Percentiles rank a stretch among this genome's conserved stretches.
Evolutionary conservation across 805 yeast genomes (phyloP).

Genomic region (Suhomyces sp.): DNA sequence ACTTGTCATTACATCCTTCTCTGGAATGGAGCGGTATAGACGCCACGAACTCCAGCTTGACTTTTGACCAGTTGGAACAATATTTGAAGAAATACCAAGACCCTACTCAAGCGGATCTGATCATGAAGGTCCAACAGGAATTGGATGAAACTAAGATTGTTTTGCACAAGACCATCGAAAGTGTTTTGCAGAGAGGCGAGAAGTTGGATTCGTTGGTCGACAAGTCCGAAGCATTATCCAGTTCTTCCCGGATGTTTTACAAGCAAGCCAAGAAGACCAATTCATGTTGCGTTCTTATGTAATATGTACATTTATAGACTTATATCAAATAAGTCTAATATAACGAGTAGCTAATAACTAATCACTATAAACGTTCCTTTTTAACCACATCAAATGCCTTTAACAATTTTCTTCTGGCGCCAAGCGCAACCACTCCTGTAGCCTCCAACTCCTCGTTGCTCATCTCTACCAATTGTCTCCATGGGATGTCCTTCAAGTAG

Average conservation of each 20-base stretch:
- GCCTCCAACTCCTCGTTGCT: slow-evolving; percentile 66
- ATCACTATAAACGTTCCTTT: slow-evolving; percentile 5
- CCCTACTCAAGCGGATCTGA: slow-evolving; percentile 94
- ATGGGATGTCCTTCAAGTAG: slow-evolving; percentile 65
- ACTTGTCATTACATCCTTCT: slow-evolving; percentile 75
- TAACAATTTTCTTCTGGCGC: slow-evolving; percentile 90
- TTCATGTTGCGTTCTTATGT: slow-evolving; percentile 28
- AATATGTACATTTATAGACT: slow-evolving; percentile 4
- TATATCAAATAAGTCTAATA: slow-evolving; percentile 3
- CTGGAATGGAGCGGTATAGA: slow-evolving; percentile 57
- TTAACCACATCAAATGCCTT: slow-evolving; percentile 87
- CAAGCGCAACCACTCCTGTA: slow-evolving; percentile 88
- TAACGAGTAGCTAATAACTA: not conserved
- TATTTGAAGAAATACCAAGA: slow-evolving; percentile 88
- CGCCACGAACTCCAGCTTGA: slow-evolving; percentile 45
- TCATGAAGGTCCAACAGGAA: slow-evolving; percentile 96
- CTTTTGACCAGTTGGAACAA: slow-evolving; percentile 58
- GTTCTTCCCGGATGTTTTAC: slow-evolving; percentile 89
- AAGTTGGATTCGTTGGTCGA: slow-evolving; percentile 91
- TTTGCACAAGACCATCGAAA: slow-evolving; percentile 91
- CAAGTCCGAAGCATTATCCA: slow-evolving; percentile 88
- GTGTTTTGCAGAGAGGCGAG: slow-evolving; percentile 94
- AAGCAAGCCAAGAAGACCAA: slow-evolving; percentile 87
- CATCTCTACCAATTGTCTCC: slow-evolving; percentile 76
- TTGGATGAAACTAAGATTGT: slow-evolving; percentile 96